Evolutionary conservation across 495 filamentous ascomycete genomes (phyloP), one percentile per base, ranked within the genome.

Genomic region (Glarea lozoyensis): DNA sequence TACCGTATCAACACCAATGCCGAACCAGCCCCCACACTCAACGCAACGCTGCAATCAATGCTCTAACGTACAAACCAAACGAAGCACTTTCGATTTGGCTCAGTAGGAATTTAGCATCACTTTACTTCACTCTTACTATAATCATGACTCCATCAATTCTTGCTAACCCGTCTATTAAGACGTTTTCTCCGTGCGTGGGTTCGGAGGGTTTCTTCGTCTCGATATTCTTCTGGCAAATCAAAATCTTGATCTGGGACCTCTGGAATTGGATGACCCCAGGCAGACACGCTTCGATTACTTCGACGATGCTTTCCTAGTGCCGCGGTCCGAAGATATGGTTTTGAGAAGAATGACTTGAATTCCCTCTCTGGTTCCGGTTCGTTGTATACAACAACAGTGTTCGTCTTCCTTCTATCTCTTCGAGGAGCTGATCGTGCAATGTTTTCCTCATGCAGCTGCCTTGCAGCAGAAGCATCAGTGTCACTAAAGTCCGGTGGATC

Each of bases 261-360:
- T 0, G 90, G 88, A 10, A 97, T 59, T 0, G 85, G 80, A 10
- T 82, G 75, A 2, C 93, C 92, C 67, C 93, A 97, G 0, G 93
- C 73, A 19, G 68, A 49, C 43, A 65, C 61, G 38, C 52, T 78
- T 19, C 77, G 70, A 17, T 76, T 73, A 48, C 69, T 71, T 42
- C 72, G 70, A 34, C 75, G 70, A 46, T 63, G 66, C 59, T 68
- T 73, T 43, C 65, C 81, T 21, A 90, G 56, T 9, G 92, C 90
- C 10, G 79, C 73, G 2, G 80, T 82, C 24, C 90, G 84, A 33
- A 84, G 69, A 52, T 93, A 75, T 6, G 71, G 75, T 57, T 90
- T 88, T 11, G 67, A 41, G 60, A 84, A 96, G 65, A 95, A 95
- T 0, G 86, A 93, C 2, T 70, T 86, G 57, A 96, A 90, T 16